Evolutionary conservation across 257 asterid species (phyloP), one percentile per base, ranked within the genome.

Genomic region (Lithospermum erythrorhizon): DNA sequence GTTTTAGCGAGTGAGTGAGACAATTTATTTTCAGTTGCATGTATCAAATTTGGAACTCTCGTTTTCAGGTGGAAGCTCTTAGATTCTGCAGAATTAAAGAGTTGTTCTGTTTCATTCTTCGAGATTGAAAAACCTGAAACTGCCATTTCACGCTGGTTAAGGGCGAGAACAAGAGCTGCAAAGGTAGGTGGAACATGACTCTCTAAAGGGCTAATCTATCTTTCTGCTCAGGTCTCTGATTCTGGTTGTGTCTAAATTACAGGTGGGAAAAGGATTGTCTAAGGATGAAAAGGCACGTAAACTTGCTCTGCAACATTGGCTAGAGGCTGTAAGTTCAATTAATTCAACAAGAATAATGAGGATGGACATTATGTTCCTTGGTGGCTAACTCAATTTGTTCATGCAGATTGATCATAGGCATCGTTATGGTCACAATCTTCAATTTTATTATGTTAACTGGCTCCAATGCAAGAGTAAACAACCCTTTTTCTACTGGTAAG

Each of bases 301-400:
- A 73, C 95, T 89, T 53, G 97, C 94, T 65, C 61, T 89, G 73
- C 94, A 86, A 75, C 95, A 89, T 69, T 89, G 97, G 94, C 89
- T 89, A 17, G 95, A 86, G 74, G 97, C 97, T 57, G 95, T 89
- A 67, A 89, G 95, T 78, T 68, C 27, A 67, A 54, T 20, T 14
- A 11, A 41, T 18, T 35, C 49, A 41, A 41, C 18, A 41, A 14
- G 49, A 41, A 41, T 11, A 13, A 41, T 41, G 16, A 13, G 18
- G 18, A 41, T 41, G 17, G 0, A 41, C 5, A 13, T 41, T 41
- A 41, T 41, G 49, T 11, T 14, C 49, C 49, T 3, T 14, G 2
- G 4, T 41, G 11, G 49, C 49, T 41, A 14, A 41, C 49, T 41
- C 49, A 41, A 2, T 41, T 41, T 41, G 49, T 63, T 11, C 66